Evolutionary conservation across 192 early-diverging fungal species (phyloP).

Genomic region (Gryganskiella cystojenkinii): DNA sequence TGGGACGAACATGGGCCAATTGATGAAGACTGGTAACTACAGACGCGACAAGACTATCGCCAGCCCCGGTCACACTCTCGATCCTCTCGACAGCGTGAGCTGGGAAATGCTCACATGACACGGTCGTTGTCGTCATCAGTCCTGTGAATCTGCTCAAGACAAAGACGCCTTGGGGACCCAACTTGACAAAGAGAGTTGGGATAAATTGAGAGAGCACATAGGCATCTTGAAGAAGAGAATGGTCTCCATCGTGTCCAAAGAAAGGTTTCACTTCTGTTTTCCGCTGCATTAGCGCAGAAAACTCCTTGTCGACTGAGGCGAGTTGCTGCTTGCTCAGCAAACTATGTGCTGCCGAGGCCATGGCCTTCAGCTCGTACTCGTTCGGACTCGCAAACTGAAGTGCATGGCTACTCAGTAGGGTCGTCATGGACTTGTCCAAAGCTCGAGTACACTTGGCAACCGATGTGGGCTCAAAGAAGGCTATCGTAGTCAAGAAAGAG

Average conservation of each 20-base stretch:
- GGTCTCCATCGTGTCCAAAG: no score
- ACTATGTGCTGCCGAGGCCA: constrained; percentile 57
- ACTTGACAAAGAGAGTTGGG: constrained; percentile 71
- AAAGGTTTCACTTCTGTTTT: no score
- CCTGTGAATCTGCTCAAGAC: constrained; percentile 18
- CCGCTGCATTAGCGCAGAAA: no score
- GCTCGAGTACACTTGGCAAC: constrained; percentile 75
- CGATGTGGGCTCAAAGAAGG: constrained; percentile 94
- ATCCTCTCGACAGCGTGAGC: constrained; percentile 25
- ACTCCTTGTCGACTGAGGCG: neutral
- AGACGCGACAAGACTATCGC: constrained; percentile 80
- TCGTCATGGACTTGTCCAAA: constrained; percentile 50
- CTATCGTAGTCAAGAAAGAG: constrained; percentile 21
- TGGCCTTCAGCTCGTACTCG: constrained; percentile 70
- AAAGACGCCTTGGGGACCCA: constrained; percentile 70
- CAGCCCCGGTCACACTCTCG: constrained; percentile 80
- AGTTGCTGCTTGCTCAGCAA: constrained; percentile 25
- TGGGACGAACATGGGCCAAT: neutral
- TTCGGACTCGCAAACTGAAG: constrained; percentile 81
- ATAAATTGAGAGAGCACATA: constrained; percentile 61
- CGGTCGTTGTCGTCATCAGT: no score
- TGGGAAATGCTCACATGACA: constrained; percentile 47
- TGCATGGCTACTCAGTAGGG: constrained; percentile 9
- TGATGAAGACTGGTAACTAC: constrained; percentile 65
- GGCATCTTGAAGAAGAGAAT: constrained; percentile 34